Conservation (phyloP, 306 rosid species). For the Neltuma alba region DNA sequence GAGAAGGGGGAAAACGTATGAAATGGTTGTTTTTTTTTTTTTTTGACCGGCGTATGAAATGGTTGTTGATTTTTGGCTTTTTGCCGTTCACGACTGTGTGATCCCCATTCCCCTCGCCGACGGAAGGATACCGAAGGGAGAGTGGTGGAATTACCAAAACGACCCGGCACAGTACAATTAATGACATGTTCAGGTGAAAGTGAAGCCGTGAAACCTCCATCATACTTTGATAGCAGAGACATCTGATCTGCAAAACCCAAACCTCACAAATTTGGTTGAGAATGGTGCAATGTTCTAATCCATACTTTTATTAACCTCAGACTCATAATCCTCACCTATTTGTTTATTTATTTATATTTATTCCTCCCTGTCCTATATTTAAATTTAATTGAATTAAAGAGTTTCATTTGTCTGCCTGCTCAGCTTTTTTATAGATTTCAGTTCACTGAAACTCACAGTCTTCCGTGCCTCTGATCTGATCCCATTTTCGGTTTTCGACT, state of each 20-base stretch:
- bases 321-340: background rate
- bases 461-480: slow-evolving; percentile 6
- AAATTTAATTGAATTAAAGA: background rate
- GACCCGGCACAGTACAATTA: background rate
- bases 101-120: background rate
- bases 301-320: slow-evolving; percentile 14
- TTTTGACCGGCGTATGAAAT: no score
- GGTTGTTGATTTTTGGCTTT: no score
- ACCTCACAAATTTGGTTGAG: slow-evolving; percentile 29
- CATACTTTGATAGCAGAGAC: slow-evolving; percentile 51
- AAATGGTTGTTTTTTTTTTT: no score
- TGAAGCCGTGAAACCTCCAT: slow-evolving; percentile 39
- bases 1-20: background rate
- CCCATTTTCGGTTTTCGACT: background rate
- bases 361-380: background rate
- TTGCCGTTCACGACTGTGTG: background rate
- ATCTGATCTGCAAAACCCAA: slow-evolving; percentile 41
- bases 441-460: slow-evolving; percentile 10
- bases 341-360: slow-evolving; percentile 13
- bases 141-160: slow-evolving; percentile 27
- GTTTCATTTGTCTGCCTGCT: background rate
- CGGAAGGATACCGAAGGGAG: background rate
- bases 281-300: slow-evolving; percentile 54
- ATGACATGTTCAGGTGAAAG: background rate
- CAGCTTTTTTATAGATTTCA: background rate